Evolutionary conservation across 805 yeast species (phyloP), one percentile per base, ranked within the genome.

Genomic region (Zygosaccharomyces lentus): DNA sequence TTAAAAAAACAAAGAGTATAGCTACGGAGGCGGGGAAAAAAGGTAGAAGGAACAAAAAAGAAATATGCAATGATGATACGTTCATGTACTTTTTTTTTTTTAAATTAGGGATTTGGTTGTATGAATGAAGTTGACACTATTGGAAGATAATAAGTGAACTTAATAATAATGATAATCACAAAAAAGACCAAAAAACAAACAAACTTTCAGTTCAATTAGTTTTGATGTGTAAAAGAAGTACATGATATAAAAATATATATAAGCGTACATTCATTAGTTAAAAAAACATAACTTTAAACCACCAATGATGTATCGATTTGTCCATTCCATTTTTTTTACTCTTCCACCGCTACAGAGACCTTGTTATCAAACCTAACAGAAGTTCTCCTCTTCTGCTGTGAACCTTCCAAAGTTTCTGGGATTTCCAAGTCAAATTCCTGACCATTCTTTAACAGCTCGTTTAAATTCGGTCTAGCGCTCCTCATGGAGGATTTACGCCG

Each of bases 321-420:
- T 25, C 29, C 29, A 25, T 9, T n/a, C 32, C 32, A 13, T 29
- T 13, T 37, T 35, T 19, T 31, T 43, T 46, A 59, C 30, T 62
- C 63, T 49, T 71, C 69, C 8, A 65, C 66, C 6, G 77, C 78
- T n/a, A 78, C 73, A 27, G 74, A 67, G 8, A 82, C 87, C 47
- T 73, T 72, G 46, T 78, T 83, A 52, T 80, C 82, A 55, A 82
- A 82, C 52, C 87, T 68, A 2, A 82, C 87, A 4, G 84, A 78
- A 51, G 81, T 80, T 58, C 85, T 69, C 65, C 87, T 72, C 63
- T 71, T 50, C 34, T 59, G 51, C 27, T 57, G 49, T 17, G 53
- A 19, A 2, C 51, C 51, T 13, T 50, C 52, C 19, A 53, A 38
- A 30, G 63, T 58, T 2, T 62, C 64, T 1, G 81, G 82, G 2